phyloP scores from a whole-genome alignment of 257 asterid genomes.

The Paraleonurus japonicus region DNA sequence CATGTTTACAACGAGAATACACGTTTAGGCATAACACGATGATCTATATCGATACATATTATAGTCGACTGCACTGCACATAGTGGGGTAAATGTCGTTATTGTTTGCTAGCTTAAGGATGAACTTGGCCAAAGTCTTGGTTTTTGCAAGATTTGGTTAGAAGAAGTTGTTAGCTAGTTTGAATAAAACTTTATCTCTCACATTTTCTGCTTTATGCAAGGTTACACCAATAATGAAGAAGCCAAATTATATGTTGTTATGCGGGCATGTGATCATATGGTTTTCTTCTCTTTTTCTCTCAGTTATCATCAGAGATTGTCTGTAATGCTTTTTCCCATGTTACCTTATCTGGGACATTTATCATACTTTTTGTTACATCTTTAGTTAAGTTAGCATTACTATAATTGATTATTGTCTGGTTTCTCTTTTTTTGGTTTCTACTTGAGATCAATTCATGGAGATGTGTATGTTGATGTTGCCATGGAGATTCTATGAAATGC shows the following conservation, averaged over 20 bases:
- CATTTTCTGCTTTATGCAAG: conserved; percentile 31
- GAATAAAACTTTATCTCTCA: conserved; percentile 25
- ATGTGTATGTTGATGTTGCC: neutral
- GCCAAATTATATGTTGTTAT: conserved; percentile 22
- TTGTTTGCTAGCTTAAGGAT: conserved; percentile 18
- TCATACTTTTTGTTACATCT: conserved; percentile 17
- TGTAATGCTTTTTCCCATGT: conserved; percentile 34
- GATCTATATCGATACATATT: neutral
- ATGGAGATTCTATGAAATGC: neutral
- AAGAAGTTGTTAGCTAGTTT: conserved; percentile 31
- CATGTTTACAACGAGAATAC: conserved; percentile 24
- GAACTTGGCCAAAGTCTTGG: too few species aligned
- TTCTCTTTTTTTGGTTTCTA: conserved; percentile 1
- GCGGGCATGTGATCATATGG: conserved; percentile 36
- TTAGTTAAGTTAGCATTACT: conserved; percentile 14
- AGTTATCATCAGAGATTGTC: conserved; percentile 35
- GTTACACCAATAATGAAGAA: conserved; percentile 42
- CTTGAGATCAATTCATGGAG: neutral
- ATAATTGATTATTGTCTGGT: conserved; percentile 15
- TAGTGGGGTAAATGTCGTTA: neutral
- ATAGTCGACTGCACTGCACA: neutral
- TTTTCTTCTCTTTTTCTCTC: conserved; percentile 6
- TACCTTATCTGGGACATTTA: conserved; percentile 33
- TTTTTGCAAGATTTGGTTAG: too few species aligned
- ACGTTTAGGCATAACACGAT: neutral